These are phyloP conservation scores for Phytophthora sojae DNA, from an alignment of 352 stramenopile genomes.

Conservation along the genomic window DNA sequence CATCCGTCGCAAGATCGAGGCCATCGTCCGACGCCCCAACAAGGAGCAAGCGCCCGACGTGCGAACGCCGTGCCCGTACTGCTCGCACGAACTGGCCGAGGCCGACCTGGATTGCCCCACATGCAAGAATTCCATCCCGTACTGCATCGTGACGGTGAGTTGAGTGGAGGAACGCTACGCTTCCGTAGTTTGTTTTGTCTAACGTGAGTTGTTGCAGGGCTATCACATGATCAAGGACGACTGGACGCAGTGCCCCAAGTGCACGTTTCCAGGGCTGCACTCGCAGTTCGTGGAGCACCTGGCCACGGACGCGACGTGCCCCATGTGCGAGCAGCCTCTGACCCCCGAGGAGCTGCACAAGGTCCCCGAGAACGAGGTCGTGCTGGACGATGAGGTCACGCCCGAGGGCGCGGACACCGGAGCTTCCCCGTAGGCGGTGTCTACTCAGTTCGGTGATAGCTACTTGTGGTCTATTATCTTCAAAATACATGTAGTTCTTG, in stretches of 20 bases:
- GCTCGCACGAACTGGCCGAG: slow-evolving; percentile 73
- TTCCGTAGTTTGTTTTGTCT: background rate
- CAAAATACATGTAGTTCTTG: slow-evolving; percentile 20
- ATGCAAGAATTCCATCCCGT: slow-evolving; percentile 94
- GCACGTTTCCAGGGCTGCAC: slow-evolving; percentile 89
- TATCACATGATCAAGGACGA: slow-evolving; percentile 95
- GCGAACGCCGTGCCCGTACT: slow-evolving; percentile 88
- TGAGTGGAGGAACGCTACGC: background rate
- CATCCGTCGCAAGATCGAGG: slow-evolving; percentile 95
- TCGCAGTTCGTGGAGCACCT: slow-evolving; percentile 90
- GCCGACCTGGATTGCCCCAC: slow-evolving; percentile 91
- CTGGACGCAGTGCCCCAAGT: slow-evolving; percentile 92
- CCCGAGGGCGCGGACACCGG: slow-evolving; percentile 22
- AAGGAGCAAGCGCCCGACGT: slow-evolving; percentile 83
- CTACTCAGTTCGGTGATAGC: background rate
- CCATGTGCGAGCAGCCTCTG: slow-evolving; percentile 79
- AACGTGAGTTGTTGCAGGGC: slow-evolving; percentile 49
- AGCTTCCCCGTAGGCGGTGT: slow-evolving; percentile 17
- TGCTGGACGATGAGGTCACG: slow-evolving; percentile 43
- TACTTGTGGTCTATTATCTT: slow-evolving; percentile 18
- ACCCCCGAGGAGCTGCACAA: slow-evolving; percentile 39
- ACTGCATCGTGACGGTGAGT: slow-evolving; percentile 92
- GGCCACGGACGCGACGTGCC: slow-evolving; percentile 67
- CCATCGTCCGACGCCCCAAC: slow-evolving; percentile 93
- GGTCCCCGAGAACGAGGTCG: slow-evolving; percentile 54